Evolutionary conservation across 306 rosid species (phyloP), one percentile per base, ranked within the genome.

Genomic region (Vicia villosa): DNA sequence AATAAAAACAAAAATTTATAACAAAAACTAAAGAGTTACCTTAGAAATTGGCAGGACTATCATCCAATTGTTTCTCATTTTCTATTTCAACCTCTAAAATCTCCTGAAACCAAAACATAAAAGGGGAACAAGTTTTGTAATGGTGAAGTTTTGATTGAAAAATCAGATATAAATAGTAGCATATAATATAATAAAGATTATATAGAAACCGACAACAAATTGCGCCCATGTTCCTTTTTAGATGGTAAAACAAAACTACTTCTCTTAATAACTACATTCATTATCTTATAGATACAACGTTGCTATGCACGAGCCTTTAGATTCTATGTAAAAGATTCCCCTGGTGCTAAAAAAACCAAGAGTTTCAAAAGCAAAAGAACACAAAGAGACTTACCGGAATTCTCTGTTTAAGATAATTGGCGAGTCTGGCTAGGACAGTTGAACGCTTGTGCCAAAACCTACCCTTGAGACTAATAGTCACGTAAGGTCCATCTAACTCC

Each of bases 381-480:
- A 49, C 10, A 3, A 59, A 67, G 50, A 43, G 49, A 72, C 93
- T 79, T 56, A 93, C 98, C 6, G 98, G 98, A 56, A 94, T 94
- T 74, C 98, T 94, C 55, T 86, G 86, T 83, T 84, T 94, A 50
- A 94, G 79, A 74, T 88, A 94, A 69, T 94, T 94, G 24, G 74
- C 95, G 1, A 90, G 51, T 59, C 98, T 84, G 45, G 98, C 97
- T 0, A 90, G 49, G 36, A 90, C 95, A 0, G 67, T 76, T 62
- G 94, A 85, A 16, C 98, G 90, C 63, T 81, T 68, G 83, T 94
- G 97, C 98, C 98, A 94, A 84, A 94, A 94, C 28, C 96, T 86
- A 65, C 98, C 98, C 75, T 68, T 90, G 12, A 94, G 88, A 68
- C 95, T 84, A 70, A 94, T 88, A 76, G 80, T 94, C 72, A 94